Evolutionary conservation across 2,329 filamentous ascomycete genomes (phyloP).

Genomic region (Xylaria hypoxylon): DNA sequence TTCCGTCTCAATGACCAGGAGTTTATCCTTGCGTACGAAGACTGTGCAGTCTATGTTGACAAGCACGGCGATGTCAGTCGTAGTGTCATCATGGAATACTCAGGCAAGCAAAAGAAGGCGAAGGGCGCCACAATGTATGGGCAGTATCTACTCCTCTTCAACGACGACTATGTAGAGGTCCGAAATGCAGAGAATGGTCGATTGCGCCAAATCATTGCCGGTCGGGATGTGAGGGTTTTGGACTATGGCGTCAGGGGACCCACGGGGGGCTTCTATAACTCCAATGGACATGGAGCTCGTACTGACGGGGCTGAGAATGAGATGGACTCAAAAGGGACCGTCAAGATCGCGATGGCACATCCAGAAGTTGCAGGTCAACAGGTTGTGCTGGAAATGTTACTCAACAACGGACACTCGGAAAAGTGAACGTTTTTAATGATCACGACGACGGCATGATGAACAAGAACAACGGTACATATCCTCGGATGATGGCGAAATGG

Average conservation of each 20-base stretch:
- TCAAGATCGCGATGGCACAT: slow-evolving; percentile 96
- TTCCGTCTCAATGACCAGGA: slow-evolving; percentile 93
- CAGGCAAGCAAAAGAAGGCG: slow-evolving; percentile 84
- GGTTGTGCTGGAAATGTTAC: slow-evolving; percentile 89
- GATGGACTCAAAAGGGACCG: slow-evolving; percentile 73
- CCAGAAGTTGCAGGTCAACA: slow-evolving; percentile 86
- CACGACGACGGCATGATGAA: slow-evolving; percentile 17
- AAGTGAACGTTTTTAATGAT: slow-evolving; percentile 49
- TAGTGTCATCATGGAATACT: slow-evolving; percentile 97
- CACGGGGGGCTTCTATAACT: slow-evolving; percentile 59
- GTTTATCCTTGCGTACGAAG: slow-evolving; percentile 93
- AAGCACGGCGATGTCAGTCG: slow-evolving; percentile 96
- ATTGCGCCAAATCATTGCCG: slow-evolving; percentile 92
- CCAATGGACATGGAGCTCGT: slow-evolving; percentile 49
- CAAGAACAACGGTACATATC: slow-evolving; percentile 3
- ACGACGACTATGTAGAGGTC: slow-evolving; percentile 96
- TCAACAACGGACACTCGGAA: slow-evolving; percentile 85
- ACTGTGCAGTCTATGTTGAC: slow-evolving; percentile 97
- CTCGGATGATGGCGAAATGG: slow-evolving; percentile 1
- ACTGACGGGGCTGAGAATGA: slow-evolving; percentile 52
- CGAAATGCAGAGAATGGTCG: slow-evolving; percentile 96
- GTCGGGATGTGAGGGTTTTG: slow-evolving; percentile 87
- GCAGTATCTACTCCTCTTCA: slow-evolving; percentile 91
- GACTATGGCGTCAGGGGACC: slow-evolving; percentile 82
- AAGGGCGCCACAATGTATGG: slow-evolving; percentile 89